These are phyloP conservation scores for Cotoneaster glaucophyllus DNA, from an alignment of 306 rosid species.

Conservation along the genomic window DNA sequence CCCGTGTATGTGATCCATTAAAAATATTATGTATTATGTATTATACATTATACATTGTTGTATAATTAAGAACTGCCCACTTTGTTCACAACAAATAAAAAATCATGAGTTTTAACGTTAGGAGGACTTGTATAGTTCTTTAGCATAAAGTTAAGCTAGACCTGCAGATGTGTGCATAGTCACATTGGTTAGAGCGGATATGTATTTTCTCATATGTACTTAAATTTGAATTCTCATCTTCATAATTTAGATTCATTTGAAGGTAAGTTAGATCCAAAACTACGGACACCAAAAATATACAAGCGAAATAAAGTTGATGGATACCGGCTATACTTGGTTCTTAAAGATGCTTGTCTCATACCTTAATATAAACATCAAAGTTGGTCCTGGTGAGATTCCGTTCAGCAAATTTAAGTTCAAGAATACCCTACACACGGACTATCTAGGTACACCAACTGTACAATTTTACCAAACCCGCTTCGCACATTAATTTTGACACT, in stretches of 20 bases:
- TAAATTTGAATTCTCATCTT: too few species aligned
- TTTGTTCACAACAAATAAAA: too few species aligned
- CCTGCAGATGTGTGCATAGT: neutral
- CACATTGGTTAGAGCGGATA: too few species aligned
- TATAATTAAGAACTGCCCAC: too few species aligned
- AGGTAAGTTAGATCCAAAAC: neutral
- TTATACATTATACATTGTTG: too few species aligned
- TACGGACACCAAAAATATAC: neutral
- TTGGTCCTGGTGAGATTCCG: neutral
- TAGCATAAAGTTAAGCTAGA: neutral
- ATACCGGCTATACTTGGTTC: neutral
- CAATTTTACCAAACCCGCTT: neutral
- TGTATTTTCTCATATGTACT: neutral
- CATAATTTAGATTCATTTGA: neutral
- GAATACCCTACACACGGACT: neutral
- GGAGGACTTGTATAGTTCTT: neutral
- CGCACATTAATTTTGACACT: neutral
- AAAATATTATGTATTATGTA: too few species aligned
- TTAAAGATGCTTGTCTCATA: neutral
- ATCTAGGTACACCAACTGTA: neutral
- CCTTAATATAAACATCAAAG: neutral
- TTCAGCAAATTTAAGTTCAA: neutral
- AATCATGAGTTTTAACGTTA: neutral
- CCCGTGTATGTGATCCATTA: neutral
- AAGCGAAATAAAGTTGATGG: neutral